Base-by-base conservation (phyloP, 176 grass and related monocot genomes). In the Eremochloa ophiuroides region DNA sequence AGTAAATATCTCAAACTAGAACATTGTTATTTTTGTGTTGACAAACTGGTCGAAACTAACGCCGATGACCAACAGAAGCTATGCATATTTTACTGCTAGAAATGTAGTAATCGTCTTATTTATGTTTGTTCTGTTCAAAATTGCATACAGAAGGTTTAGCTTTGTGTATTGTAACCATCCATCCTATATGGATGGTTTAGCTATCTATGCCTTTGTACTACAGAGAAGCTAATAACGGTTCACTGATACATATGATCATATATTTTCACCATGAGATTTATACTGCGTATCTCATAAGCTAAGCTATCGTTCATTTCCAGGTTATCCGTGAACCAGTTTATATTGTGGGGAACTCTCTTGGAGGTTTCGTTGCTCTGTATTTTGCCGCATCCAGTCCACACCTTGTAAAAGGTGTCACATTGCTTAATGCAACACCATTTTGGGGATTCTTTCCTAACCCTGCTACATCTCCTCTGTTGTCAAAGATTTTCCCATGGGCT, bases 361-460 rank as follows among this genome's bases (percentile, higher is more conserved):
- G 96, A 86, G 93, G 96, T 59, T 99, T 93, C 47, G 87, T 95
- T 53, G 81, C 96, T 74, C 72, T 93, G 18, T 93, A 95, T 88
- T 64, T 95, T 53, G 93, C 93, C 62, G 88, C 96, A 71, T 91
- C 73, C 71, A 80, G 51, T 47, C 93, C 96, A 43, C 80, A 99
- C 60, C 93, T 95, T 76, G 85, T 99, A 74, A 99, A 93, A 80
- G 96, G 96, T 77, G 78, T 95, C 76, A 91, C 96, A 25, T 78
- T 99, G 82, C 92, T 99, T 79, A 99, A 99, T 75, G 96, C 93
- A 65, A 95, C 96, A 72, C 96, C 96, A 58, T 93, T 99, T 81
- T 99, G 96, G 96, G 91, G 93, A 50, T 99, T 99, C 84, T 87
- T 99, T 71, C 96, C 93, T 18, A 99, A 99, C 72, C 88, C 93